Percentiles rank a stretch among this genome's conserved stretches.
Evolutionary conservation across 75 land plant genomes (phyloP).

Genomic region (Ceratopteris richardii): DNA sequence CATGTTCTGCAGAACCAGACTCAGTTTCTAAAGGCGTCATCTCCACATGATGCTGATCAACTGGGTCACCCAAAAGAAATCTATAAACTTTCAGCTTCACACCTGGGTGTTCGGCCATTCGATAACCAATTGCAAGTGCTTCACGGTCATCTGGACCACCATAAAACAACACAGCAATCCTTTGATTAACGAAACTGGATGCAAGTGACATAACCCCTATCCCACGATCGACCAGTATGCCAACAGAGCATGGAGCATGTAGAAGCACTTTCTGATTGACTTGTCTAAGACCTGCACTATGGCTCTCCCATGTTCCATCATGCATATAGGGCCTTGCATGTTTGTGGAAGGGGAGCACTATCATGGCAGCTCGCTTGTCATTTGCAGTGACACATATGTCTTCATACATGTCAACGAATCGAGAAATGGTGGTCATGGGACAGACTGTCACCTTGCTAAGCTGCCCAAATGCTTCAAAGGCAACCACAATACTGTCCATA

Average conservation of each 20-base stretch:
- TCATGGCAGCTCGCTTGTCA: slow-evolving; percentile 47
- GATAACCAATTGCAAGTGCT: slow-evolving; percentile 51
- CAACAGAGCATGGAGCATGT: slow-evolving; percentile 65
- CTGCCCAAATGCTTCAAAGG: slow-evolving; percentile 57
- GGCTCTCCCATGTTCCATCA: slow-evolving; percentile 48
- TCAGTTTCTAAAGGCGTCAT: neutral
- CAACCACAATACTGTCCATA: slow-evolving; percentile 48
- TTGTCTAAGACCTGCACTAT: slow-evolving; percentile 25
- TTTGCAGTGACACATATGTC: slow-evolving; percentile 67
- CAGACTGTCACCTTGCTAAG: slow-evolving; percentile 55
- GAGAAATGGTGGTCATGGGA: slow-evolving; percentile 67
- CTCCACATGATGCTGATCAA: slow-evolving; percentile 1
- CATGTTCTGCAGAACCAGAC: neutral
- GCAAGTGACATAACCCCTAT: slow-evolving; percentile 30
- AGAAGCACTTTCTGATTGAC: slow-evolving; percentile 41
- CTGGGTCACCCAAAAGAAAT: slow-evolving; percentile 14
- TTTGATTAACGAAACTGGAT: slow-evolving; percentile 26
- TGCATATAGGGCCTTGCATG: slow-evolving; percentile 22
- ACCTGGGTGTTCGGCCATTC: slow-evolving; percentile 81
- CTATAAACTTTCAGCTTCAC: slow-evolving; percentile 37
- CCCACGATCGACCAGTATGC: slow-evolving; percentile 57
- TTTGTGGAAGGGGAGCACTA: slow-evolving; percentile 73
- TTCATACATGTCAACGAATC: slow-evolving; percentile 65
- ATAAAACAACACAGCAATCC: slow-evolving; percentile 51
- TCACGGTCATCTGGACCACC: slow-evolving; percentile 72